A percentile compares a stretch with the other conserved stretches of the same genome.
phyloP scores from a whole-genome alignment of 345 rosid genomes.

The Nasturtium officinale region DNA sequence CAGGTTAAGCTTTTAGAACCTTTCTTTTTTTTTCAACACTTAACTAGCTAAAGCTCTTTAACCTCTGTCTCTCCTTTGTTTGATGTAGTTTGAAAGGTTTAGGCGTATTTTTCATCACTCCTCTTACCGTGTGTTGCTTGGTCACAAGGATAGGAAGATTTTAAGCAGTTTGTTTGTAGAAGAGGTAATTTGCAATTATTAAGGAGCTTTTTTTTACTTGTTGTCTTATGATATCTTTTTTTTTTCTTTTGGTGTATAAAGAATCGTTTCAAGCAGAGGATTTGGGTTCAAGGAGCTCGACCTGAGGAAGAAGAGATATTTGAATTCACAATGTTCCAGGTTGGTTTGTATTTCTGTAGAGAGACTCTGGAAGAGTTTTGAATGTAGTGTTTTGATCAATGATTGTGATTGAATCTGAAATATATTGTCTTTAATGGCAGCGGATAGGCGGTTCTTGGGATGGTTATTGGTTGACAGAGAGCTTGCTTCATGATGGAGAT shows the following conservation, averaged over 20 bases:
- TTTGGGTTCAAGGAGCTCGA: conserved; percentile 85
- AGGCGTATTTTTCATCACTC: conserved; percentile 94
- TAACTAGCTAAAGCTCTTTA: not conserved
- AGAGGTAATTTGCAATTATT: conserved; percentile 56
- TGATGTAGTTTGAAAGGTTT: conserved; percentile 81
- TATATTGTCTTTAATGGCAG: conserved; percentile 45
- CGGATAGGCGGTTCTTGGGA: conserved; percentile 92
- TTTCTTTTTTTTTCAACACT: not conserved
- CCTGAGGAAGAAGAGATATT: conserved; percentile 92
- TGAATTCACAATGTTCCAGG: conserved; percentile 92
- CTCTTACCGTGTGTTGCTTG: conserved; percentile 80
- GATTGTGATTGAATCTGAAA: not conserved
- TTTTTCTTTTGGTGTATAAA: conserved; percentile 39
- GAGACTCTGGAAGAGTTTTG: not conserved
- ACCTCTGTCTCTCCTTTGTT: not conserved
- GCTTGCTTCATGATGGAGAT: conserved; percentile 84
- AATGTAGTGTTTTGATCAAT: conserved; percentile 7
- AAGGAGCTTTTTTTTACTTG: not conserved
- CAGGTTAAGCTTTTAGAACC: conserved; percentile 58
- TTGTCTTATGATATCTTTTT: conserved; percentile 1
- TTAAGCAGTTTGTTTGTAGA: conserved; percentile 79
- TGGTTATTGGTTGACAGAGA: conserved; percentile 95
- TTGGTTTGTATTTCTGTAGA: conserved; percentile 30
- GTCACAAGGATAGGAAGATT: conserved; percentile 80
- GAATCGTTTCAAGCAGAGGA: conserved; percentile 83